Base-by-base conservation (phyloP, 805 yeast genomes). In the Barnettozyma californica region DNA sequence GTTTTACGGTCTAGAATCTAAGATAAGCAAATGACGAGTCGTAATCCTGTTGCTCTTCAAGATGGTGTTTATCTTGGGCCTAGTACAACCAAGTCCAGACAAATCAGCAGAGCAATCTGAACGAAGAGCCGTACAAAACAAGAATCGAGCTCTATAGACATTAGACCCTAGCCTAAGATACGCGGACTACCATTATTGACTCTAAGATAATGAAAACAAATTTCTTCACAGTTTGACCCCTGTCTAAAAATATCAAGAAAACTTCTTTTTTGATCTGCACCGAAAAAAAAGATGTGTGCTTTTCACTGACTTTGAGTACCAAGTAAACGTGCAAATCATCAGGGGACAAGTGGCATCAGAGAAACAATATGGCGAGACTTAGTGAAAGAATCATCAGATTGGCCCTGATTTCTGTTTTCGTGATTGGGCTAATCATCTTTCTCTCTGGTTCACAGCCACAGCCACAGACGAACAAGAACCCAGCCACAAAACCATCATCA, bases 371-470 rank as follows among this genome's bases (percentile, higher is more conserved):
- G 62, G 55, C 53, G 8, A 49, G 58, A 42, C 40, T 54, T n/a
- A 47, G 51, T 18, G 60, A 53, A 6, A 47, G 62, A 33, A 37
- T 58, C 43, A 35, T 57, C 40, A 54, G 57, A 31, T 40, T 56
- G 16, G 52, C 55, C 4, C 31, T 53, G 10, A 51, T 60, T 37
- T 40, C 59, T 5, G 50, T 58, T n/a, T 37, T 48, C 26, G 45
- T 52, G 20, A 29, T 60, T 5, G 61, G 57, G 1, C 18, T 52
- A 14, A 50, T 58, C 19, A 41, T 53, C 14, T 23, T 60, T 26
- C 27, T 60, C 9, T 49, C 63, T 3, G 20, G 45, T 16, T 41
- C 56, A n/a, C 33, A 40, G n/a, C 34, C 34, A 10, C 20, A 25
- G 43, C 34, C 34, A 10, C 20, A 25, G 43, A 5, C 3, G 34